phyloP scores from a whole-genome alignment of 1,284 basidiomycete species.

The Puccinia polysora region DNA sequence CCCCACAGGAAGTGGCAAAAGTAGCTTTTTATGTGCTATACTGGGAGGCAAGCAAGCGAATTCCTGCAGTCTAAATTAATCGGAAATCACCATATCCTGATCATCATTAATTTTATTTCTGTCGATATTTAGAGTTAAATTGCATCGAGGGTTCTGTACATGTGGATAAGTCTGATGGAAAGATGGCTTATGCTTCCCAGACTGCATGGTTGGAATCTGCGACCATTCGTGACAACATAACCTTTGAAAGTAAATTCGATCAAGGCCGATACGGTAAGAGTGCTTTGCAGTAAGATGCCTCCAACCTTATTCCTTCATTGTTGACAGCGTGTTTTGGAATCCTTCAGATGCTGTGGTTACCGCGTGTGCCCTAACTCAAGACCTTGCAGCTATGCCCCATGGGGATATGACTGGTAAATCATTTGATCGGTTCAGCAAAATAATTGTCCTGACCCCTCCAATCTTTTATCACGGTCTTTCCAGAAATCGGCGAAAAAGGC shows the following conservation, averaged over 20 bases:
- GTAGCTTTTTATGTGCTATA: constrained; percentile 39
- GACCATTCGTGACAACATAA: constrained; percentile 40
- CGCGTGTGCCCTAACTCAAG: constrained; percentile 37
- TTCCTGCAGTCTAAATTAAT: too few species aligned
- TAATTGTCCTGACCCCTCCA: not conserved
- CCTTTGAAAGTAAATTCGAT: constrained; percentile 37
- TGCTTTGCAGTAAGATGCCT: not conserved
- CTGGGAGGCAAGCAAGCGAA: constrained; percentile 23
- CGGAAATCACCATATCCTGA: too few species aligned
- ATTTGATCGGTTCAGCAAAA: not conserved
- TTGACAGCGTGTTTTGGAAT: not conserved
- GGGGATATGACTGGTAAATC: constrained; percentile 39
- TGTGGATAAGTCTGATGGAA: constrained; percentile 33
- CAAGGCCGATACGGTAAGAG: constrained; percentile 27
- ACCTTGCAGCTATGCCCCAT: constrained; percentile 40
- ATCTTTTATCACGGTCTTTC: not conserved
- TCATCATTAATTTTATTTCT: not conserved
- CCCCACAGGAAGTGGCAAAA: constrained; percentile 43
- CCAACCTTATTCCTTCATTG: not conserved
- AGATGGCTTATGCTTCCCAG: constrained; percentile 38
- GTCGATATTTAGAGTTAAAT: constrained; percentile 28
- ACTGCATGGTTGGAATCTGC: constrained; percentile 41
- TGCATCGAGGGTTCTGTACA: constrained; percentile 35
- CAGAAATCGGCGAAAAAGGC: constrained; percentile 44
- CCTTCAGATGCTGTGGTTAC: constrained; percentile 35